Evolutionary conservation across 257 asterid genomes (phyloP), one percentile per base, ranked within the genome.

Genomic region (Lycium barbarum): DNA sequence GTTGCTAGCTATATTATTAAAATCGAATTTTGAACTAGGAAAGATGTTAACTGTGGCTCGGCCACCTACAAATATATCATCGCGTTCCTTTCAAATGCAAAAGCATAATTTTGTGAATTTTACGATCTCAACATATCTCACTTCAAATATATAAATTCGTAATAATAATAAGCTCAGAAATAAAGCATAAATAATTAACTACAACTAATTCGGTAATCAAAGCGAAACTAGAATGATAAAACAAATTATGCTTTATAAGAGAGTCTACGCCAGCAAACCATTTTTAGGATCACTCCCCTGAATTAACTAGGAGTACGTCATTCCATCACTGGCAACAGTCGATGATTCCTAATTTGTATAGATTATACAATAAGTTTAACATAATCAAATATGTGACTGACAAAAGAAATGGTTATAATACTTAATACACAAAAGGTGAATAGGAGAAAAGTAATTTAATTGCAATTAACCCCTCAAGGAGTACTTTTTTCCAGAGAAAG

Each of bases 401-500:
- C 45, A 68, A 83, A 68, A 68, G 70, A 83, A 53, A 51, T 35
- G 76, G 15, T 7, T 36, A 26, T 26, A 26, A 26, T 26, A 26
- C 33, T 26, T 26, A 18, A 33, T n/a, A 43, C 6, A 36, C 0
- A 49, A 15, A 55, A 57, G 62, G 20, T 15, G 9, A 81, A 49
- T 17, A 62, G 53, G 43, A 40, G 61, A 26, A 26, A 26, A 26
- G 33, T 26, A 26, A 26, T 26, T 71, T 51, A 80, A 86, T 84
- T 20, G 86, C 89, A 84, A 87, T 91, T 91, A 91, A 81, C 95
- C 94, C 92, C 90, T 92, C 84, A 93, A 83, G 1, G 97, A 92
- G 90, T 92, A 91, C 83, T 93, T 93, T 90, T 93, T 93, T 36
- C 97, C 97, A 2, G 90, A 84, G 86, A 93, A 93, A 2, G 98